Percentiles rank a stretch among this genome's conserved stretches.
These are phyloP conservation scores for Alopecurus myosuroides DNA, from an alignment of 176 grass and related monocot genomes.

Conservation along the genomic window DNA sequence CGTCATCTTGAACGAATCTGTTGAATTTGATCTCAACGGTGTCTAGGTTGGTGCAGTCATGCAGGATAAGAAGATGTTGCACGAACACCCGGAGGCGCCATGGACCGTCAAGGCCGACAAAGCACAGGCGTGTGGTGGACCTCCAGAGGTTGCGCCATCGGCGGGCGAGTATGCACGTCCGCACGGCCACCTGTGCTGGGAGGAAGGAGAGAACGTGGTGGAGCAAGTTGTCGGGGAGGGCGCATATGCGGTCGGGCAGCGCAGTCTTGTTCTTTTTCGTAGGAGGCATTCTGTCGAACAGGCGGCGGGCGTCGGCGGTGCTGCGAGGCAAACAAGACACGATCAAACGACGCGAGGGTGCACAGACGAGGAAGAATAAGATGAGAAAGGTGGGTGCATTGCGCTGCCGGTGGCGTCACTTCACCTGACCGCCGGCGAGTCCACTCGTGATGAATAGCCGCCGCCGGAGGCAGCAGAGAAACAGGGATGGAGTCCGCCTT, in stretches of 20 bases:
- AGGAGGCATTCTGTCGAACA: constrained; percentile 3
- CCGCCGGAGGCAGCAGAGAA: too few species aligned
- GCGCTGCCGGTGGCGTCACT: too few species aligned
- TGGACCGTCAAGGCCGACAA: neutral
- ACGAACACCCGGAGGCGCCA: neutral
- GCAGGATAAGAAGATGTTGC: neutral
- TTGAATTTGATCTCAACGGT: neutral
- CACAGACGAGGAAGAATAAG: too few species aligned
- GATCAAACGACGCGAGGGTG: neutral
- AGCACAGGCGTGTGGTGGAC: neutral
- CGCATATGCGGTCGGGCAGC: neutral
- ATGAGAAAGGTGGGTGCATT: too few species aligned
- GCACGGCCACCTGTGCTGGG: neutral
- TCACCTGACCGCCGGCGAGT: too few species aligned
- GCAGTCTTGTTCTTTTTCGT: neutral
- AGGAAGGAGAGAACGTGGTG: neutral
- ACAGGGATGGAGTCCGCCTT: too few species aligned
- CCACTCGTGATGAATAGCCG: too few species aligned
- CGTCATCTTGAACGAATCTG: neutral
- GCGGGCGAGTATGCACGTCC: neutral
- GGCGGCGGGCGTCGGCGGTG: neutral
- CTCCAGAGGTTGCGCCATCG: neutral
- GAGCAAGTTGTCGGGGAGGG: neutral
- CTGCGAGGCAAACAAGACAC: neutral
- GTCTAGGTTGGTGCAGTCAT: neutral